Evolutionary conservation across 257 asterid species (phyloP), one percentile per base, ranked within the genome.

Genomic region (Leptodermis oblonga): DNA sequence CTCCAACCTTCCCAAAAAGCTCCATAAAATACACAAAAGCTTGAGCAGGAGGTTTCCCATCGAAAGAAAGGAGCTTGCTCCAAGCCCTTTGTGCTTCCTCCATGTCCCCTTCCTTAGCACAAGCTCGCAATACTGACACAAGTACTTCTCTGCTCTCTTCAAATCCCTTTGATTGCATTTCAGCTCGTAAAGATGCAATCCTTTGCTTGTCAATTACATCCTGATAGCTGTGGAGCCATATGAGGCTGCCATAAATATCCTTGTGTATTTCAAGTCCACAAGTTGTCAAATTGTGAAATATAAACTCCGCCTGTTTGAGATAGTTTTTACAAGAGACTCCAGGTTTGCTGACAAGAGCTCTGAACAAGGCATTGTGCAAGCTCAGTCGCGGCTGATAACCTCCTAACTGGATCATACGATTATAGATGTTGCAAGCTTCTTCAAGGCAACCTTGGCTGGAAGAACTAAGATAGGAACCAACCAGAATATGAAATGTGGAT

Each of bases 221-320:
- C 73, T 94, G 99, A 82, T 86, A 84, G 70, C 97, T 91, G 72
- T 87, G 97, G 45, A 94, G 86, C 97, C 97, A 86, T 78, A 94
- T 85, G 74, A 94, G 93, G 79, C 96, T 94, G 31, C 90, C 85
- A 46, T 81, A 87, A 15, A 94, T 82, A 84, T 90, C 95, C 62
- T 60, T 76, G 74, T 89, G 99, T 63, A 88, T 81, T 62, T 83
- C 81, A 1, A 87, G 82, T 65, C 96, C 89, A 71, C 73, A 81
- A 6, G 88, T 64, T 22, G 80, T 74, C 85, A 94, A 70, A 75
- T 91, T 86, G 67, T 91, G 95, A 63, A 81, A 88, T 64, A 93
- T 80, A 67, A 89, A 91, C 87, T 93, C 99, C 3, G 97, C 96
- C 82, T 87, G 96, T 71, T 83, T 84, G 61, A 90, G 85, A 73